These are phyloP conservation scores for Sarocladiaceae sp. DNA, from an alignment of 2,329 filamentous ascomycete genomes.

Conservation along the genomic window DNA sequence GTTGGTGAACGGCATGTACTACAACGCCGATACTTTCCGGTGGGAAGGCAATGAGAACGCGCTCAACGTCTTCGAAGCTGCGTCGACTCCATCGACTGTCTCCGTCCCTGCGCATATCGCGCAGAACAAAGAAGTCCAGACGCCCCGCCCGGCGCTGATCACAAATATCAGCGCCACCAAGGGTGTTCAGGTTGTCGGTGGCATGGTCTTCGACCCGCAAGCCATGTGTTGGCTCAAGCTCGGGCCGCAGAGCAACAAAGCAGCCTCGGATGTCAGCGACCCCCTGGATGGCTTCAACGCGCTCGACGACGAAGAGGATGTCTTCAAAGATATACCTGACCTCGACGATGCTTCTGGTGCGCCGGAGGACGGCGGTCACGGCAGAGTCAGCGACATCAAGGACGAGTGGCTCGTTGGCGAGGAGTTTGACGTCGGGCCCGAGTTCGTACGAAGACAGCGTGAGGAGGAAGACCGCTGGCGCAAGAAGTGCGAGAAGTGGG, in stretches of 20 bases:
- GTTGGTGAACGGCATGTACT: conserved; percentile 91
- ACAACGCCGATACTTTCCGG: conserved; percentile 76
- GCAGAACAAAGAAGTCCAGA: conserved; percentile 44
- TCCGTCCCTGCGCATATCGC: conserved; percentile 28
- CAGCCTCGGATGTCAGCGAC: conserved; percentile 45
- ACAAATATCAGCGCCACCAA: conserved; percentile 80
- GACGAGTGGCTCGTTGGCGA: conserved; percentile 86
- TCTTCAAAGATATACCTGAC: conserved; percentile 92
- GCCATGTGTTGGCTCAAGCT: conserved; percentile 98
- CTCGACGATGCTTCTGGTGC: conserved; percentile 63
- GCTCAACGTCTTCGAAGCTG: conserved; percentile 68
- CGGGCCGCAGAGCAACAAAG: conserved; percentile 35
- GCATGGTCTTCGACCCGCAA: conserved; percentile 96
- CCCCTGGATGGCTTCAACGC: conserved; percentile 61
- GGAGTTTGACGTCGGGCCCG: conserved; percentile 94
- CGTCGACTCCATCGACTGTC: conserved; percentile 46
- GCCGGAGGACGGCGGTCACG: conserved; percentile 37
- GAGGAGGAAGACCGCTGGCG: conserved; percentile 92
- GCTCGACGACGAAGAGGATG: conserved; percentile 81
- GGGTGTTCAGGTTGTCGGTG: conserved; percentile 89
- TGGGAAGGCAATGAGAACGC: conserved; percentile 98
- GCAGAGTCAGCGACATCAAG: conserved; percentile 54
- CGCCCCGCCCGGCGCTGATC: conserved; percentile 72
- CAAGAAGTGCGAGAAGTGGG: conserved; percentile 82
- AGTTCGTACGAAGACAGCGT: conserved; percentile 81